Base-by-base conservation (phyloP, 106 monocot species). In the Hemerocallis citrina region DNA sequence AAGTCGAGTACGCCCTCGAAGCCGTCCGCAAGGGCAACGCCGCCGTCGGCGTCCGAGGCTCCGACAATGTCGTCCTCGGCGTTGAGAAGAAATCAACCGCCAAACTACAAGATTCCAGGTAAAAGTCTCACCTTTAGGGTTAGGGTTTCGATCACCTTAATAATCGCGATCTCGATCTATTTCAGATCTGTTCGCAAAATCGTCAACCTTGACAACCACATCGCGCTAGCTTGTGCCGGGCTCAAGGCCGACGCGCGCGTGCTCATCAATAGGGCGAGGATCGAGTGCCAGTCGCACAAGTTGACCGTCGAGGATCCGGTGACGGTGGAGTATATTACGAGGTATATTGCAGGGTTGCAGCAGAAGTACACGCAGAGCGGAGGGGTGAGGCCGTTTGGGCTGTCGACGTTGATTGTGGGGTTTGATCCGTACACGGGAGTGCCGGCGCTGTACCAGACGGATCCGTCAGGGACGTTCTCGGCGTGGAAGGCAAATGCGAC, bases 1-100 rank as follows among this genome's bases (percentile, higher is more conserved):
- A 88, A 73, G 98, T 98, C 16, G 91, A 88, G 73, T 98, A 98
- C 75, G 98, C 98, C 34, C 81, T 98, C 34, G 91, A 98, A 72
- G 98, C 88, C 45, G 91, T 98, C 47, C 91, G 91, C 48, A 87
- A 92, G 77, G 91, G 98, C 57, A 98, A 91, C 82, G 88, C 91
- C 30, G 85, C 91, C 71, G 98, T 98, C 48, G 91, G 98, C 62
- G 91, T 98, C 44, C 98, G 88, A 34, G 98, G 98, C 70, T 67
- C 70, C 65, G 98, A 98, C 74, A 80, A 82, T 70, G 69, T 98
- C 72, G 98, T 98, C 25, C 98, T 98, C 60, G 98, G 91, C 39
- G 91, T 92, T 29, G 98, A 98, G 88, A 98, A 98, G 75, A 98
- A 98, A 47, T 81, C 91, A 50, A 85, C 88, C 17, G 81, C 88